Conservation (phyloP, 352 stramenopile species). For the Phytopythium montanum region DNA sequence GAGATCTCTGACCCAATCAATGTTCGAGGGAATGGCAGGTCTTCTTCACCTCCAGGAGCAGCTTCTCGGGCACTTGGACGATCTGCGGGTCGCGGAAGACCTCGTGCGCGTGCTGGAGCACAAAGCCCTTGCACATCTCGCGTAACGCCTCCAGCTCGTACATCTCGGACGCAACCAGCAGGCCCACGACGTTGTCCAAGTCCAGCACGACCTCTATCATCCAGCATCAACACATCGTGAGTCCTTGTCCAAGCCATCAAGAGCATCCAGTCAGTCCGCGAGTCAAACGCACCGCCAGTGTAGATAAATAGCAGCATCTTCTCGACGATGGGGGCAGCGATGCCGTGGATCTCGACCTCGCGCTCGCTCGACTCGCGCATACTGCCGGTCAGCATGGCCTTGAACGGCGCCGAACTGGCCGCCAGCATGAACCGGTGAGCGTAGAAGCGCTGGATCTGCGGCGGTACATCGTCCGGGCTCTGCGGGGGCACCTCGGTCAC, state of each 20-base stretch:
- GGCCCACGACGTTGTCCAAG: slow-evolving; percentile 64
- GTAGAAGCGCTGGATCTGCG: slow-evolving; percentile 34
- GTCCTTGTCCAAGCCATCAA: not conserved
- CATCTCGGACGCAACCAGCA: slow-evolving; percentile 81
- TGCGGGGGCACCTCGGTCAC: not conserved
- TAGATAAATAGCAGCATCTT: slow-evolving; percentile 88
- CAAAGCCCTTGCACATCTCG: slow-evolving; percentile 81
- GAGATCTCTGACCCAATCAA: slow-evolving; percentile 2
- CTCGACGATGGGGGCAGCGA: slow-evolving; percentile 58
- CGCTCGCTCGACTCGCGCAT: slow-evolving; percentile 74
- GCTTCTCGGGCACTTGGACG: slow-evolving; percentile 77
- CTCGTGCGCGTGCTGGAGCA: slow-evolving; percentile 77
- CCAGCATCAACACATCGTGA: too few relatives aligned
- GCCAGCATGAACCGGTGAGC: slow-evolving; percentile 82
- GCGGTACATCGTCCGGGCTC: slow-evolving; percentile 1
- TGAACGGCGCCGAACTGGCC: slow-evolving; percentile 78
- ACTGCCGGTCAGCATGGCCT: slow-evolving; percentile 76
- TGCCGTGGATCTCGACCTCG: slow-evolving; percentile 68
- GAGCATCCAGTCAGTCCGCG: not conserved
- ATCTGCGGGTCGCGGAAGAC: slow-evolving; percentile 76
- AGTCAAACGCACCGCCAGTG: slow-evolving; percentile 46
- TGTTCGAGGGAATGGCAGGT: not conserved
- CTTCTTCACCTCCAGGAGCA: slow-evolving; percentile 56
- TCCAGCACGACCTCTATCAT: slow-evolving; percentile 60
- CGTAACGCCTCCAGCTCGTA: slow-evolving; percentile 76